Base-by-base conservation (phyloP, 805 yeast genomes). In the Candida pini region DNA sequence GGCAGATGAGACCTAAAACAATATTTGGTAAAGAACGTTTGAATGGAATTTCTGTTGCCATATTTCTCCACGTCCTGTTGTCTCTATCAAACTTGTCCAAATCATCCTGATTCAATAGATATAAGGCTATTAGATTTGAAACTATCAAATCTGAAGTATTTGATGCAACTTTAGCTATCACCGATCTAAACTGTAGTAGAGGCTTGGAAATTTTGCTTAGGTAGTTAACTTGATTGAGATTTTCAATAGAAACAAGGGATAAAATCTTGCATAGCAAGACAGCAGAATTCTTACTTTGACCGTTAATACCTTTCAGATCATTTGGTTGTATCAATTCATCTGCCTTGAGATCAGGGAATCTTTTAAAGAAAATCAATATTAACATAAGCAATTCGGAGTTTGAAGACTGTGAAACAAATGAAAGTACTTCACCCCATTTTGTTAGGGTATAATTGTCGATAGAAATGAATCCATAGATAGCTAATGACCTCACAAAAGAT, bases 201-300 rank as follows among this genome's bases (percentile, higher is more conserved):
- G 74, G 70, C 44, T 80, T 73, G 13, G 86, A 82, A 22, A 86
- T 65, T 10, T 87, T 88, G 2, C 89, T 89, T 29, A 71, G 70
- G 58, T 75, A 79, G 32, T 71, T 73, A 26, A 64, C 64, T 18
- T 75, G 75, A 49, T 62, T 65, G 29, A 63, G 45, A 20, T 79
- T 78, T 4, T 68, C 63, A 3, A 69, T 49, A 14, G 67, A 59
- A 25, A 75, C 58, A 5, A 76, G 54, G 3, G 71, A 56, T 12
- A 73, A 60, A 9, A 78, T 54, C 42, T 81, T 69, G 6, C 76
- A 56, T 15, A 76, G 56, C 29, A 77, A 47, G 17, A 62, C 50
- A 12, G 69, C 62, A 9, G 63, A 54, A 19, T 54, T 42, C 28
- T 40, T 47, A 29, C 58, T 58, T 6, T 73, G 63, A 20, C 59